phyloP scores from a whole-genome alignment of 352 stramenopile species.

The Globisporangium acanthophoron region DNA sequence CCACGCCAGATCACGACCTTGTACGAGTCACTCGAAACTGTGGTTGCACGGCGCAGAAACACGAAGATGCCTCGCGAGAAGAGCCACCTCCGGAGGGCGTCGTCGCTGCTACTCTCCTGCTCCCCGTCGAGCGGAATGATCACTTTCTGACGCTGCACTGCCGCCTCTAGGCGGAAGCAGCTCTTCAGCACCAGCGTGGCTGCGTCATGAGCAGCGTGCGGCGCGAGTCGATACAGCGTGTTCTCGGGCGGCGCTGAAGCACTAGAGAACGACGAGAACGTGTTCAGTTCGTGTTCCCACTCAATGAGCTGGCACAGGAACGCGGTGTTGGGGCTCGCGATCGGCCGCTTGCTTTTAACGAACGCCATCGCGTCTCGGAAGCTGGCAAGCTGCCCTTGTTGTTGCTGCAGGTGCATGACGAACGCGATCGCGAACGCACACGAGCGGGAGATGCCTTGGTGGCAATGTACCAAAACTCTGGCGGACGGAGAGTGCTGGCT shows the following conservation, averaged over 20 bases:
- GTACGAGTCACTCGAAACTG: background rate
- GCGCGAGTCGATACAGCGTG: conserved; percentile 37
- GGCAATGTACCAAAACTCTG: conserved; percentile 58
- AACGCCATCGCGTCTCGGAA: conserved; percentile 22
- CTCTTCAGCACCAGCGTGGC: conserved; percentile 42
- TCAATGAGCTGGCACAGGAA: conserved; percentile 68
- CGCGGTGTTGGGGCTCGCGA: conserved; percentile 55
- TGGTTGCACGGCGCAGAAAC: conserved; percentile 17
- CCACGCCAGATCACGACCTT: conserved; percentile 42
- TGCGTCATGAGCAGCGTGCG: conserved; percentile 42
- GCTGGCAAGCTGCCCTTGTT: conserved; percentile 15
- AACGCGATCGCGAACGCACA: conserved; percentile 64
- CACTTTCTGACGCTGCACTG: conserved; percentile 11
- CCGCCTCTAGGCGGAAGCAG: conserved; percentile 18
- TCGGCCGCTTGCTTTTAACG: conserved; percentile 40
- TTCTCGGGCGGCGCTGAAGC: background rate
- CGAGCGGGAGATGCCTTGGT: conserved; percentile 67
- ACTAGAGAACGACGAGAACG: background rate
- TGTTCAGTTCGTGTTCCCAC: conserved; percentile 41
- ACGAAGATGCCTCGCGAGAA: conserved; percentile 44
- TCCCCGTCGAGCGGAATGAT: background rate
- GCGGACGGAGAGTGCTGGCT: background rate
- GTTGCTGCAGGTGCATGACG: conserved; percentile 35
- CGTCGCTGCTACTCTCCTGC: background rate
- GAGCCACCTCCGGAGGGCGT: conserved; percentile 9